These are phyloP conservation scores for Candida quercuum DNA, from an alignment of 805 yeast genomes.

Conservation along the genomic window DNA sequence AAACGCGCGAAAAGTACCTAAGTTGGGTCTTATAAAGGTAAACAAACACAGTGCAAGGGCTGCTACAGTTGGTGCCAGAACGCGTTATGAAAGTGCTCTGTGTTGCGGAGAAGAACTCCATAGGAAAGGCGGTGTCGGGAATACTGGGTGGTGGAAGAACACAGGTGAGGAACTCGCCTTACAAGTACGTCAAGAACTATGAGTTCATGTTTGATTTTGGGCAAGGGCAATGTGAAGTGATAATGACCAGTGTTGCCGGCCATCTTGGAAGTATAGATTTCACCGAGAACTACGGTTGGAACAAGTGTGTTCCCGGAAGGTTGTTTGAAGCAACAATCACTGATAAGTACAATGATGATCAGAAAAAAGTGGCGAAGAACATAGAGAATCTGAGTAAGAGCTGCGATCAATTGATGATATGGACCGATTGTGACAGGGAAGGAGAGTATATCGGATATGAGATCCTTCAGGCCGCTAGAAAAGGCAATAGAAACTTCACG, in stretches of 20 bases:
- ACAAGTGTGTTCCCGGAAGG: slow-evolving; percentile 54
- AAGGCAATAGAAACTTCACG: slow-evolving; percentile 38
- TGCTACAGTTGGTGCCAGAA: neutral
- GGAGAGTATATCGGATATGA: slow-evolving; percentile 93
- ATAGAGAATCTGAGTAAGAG: slow-evolving; percentile 58
- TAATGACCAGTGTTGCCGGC: slow-evolving; percentile 92
- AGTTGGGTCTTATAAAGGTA: too few species aligned
- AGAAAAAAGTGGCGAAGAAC: slow-evolving; percentile 52
- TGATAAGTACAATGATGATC: slow-evolving; percentile 34
- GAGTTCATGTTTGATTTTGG: slow-evolving; percentile 61
- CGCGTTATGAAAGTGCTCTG: slow-evolving; percentile 70
- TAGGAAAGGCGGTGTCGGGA: slow-evolving; percentile 76
- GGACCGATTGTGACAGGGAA: slow-evolving; percentile 99
- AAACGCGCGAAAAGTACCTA: too few species aligned
- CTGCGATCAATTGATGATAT: slow-evolving; percentile 70
- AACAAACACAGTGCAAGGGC: too few species aligned
- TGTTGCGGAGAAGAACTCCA: slow-evolving; percentile 96
- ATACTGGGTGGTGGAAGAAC: slow-evolving; percentile 72
- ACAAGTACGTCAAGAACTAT: slow-evolving; percentile 71
- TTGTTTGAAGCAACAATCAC: slow-evolving; percentile 68
- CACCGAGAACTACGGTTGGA: slow-evolving; percentile 58
- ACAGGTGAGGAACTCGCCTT: slow-evolving; percentile 40
- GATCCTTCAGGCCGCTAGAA: slow-evolving; percentile 62
- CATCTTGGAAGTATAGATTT: slow-evolving; percentile 70
- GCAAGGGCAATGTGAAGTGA: slow-evolving; percentile 66